Evolutionary conservation across 108 stramenopile genomes (phyloP).

Genomic region (Discostella stelligeroides): DNA sequence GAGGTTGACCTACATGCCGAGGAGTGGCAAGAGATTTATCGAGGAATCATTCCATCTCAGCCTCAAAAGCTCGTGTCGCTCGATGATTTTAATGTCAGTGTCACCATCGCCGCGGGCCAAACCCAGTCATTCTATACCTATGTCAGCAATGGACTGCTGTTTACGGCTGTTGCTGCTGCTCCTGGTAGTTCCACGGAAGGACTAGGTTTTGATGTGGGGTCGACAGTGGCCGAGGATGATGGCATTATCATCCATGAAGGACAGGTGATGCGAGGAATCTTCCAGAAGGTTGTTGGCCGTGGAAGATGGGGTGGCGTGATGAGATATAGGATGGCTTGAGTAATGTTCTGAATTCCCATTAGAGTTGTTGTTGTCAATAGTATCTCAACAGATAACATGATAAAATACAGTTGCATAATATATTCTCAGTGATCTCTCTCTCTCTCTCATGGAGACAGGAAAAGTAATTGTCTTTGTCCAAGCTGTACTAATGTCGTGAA

Average conservation of each 20-base stretch:
- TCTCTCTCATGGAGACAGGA: too few species aligned
- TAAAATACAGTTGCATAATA: too few species aligned
- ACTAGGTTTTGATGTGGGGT: too few species aligned
- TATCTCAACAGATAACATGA: too few species aligned
- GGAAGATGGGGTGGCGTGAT: conserved; percentile 1
- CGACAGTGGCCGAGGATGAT: neutral
- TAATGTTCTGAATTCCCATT: too few species aligned
- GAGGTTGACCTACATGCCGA: neutral
- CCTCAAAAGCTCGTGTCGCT: neutral
- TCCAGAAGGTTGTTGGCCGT: neutral
- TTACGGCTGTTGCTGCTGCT: neutral
- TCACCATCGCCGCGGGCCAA: neutral
- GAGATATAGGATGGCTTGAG: neutral
- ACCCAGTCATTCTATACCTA: neutral
- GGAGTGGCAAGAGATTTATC: too few species aligned
- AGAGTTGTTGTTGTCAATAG: too few species aligned
- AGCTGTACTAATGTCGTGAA: too few species aligned
- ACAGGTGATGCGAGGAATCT: neutral
- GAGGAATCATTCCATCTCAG: neutral
- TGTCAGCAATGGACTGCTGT: neutral
- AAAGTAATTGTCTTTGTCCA: too few species aligned
- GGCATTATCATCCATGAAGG: conserved; percentile 9
- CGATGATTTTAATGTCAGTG: neutral
- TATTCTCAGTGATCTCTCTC: too few species aligned
- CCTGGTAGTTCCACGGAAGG: neutral